Evolutionary conservation across 331 rosid species (phyloP), one percentile per base, ranked within the genome.

Genomic region (Stylosanthes scabra): DNA sequence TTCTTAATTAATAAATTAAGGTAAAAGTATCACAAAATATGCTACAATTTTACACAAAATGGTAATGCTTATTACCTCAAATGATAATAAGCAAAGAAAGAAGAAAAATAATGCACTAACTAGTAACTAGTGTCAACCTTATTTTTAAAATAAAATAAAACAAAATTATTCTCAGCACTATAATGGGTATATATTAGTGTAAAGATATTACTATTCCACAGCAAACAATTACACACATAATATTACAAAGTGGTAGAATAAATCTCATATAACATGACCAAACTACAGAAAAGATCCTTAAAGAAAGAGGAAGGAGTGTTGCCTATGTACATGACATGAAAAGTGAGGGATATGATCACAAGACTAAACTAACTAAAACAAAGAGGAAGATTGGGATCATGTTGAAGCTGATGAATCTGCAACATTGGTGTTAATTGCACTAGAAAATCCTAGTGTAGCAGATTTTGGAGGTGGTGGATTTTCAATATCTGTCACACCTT

Each of bases 401-500:
- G 59, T 39, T 67, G 56, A 55, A 50, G 45, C 56, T 59, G n/a
- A 20, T 46, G 68, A 57, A 5, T 61, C 29, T 37, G 34, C 63
- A 76, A 59, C 6, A 49, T 62, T 76, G 37, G 63, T 52, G 76
- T 45, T 63, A 56, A 58, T 65, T 40, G 40, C 50, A 40, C 29
- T 11, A 50, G 51, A 47, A 34, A 50, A 34, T 57, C 62, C 63
- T 11, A 31, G 40, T n/a, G 15, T 44, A n/a, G 63, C 2, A 13
- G 68, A 52, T 68, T 65, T 70, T 16, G 74, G 78, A 11, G 41
- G 45, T 29, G 78, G 85, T 55, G 85, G 82, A 41, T 31, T 59
- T 41, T 76, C 68, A 76, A 76, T 81, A 59, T 66, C 65, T 58
- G 46, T 52, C 57, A 76, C 63, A 31, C 79, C 85, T 76, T 81